A percentile compares a stretch with the other conserved stretches of the same genome.
phyloP scores from a whole-genome alignment of 108 stramenopile genomes.

The Nitzschia putrida region DNA sequence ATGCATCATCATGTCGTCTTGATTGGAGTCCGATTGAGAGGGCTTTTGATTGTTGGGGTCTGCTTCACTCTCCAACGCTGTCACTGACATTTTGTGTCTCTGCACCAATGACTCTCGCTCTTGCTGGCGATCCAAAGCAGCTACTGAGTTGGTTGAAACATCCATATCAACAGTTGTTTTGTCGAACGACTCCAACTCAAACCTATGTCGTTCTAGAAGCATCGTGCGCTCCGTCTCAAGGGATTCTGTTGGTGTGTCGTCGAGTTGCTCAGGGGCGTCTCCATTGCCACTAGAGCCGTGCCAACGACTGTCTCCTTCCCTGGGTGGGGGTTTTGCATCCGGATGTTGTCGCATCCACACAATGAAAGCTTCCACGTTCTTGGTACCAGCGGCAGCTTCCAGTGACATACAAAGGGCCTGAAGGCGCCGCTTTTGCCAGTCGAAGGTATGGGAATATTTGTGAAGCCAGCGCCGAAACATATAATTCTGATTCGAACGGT shows the following conservation, averaged over 20 bases:
- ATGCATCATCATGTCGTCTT: constrained; percentile 4
- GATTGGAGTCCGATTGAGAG: neutral
- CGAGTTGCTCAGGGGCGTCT: neutral
- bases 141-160: constrained; percentile 28
- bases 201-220: constrained; percentile 27
- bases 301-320: neutral
- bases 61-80: constrained; percentile 16
- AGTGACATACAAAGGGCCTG: constrained; percentile 75
- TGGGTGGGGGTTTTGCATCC: neutral
- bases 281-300: neutral
- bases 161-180: constrained; percentile 54
- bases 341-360: constrained; percentile 53
- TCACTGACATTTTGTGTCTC: constrained; percentile 23
- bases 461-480: constrained; percentile 86
- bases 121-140: constrained; percentile 22
- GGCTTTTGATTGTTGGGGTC: constrained; percentile 2
- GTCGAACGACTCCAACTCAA: constrained; percentile 58
- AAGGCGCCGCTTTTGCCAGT: constrained; percentile 82
- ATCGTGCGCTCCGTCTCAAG: constrained; percentile 34
- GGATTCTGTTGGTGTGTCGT: neutral
- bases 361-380: constrained; percentile 45
- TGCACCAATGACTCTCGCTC: constrained; percentile 22
- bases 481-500: constrained; percentile 56
- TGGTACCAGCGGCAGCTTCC: constrained; percentile 77
- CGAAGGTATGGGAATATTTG: constrained; percentile 71